Conservation (phyloP, 2,329 filamentous ascomycete genomes). For the Zasmidium angulare region DNA sequence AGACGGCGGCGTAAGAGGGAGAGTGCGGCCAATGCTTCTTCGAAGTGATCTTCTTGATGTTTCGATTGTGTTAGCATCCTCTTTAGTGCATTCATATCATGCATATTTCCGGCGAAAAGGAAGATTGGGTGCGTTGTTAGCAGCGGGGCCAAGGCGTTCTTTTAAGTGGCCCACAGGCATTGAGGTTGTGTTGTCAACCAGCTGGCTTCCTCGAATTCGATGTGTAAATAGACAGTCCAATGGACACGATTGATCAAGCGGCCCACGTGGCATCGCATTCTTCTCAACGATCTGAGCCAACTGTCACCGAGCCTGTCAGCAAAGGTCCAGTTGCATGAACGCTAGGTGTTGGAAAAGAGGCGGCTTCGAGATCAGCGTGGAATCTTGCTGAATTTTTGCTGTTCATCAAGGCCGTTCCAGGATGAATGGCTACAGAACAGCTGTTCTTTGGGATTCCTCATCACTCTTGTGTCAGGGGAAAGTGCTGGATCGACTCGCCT, state of each 20-base stretch:
- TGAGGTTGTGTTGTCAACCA: too few species aligned
- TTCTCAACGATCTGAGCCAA: background rate
- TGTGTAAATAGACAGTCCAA: background rate
- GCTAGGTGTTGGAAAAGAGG: background rate
- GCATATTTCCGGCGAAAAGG: background rate
- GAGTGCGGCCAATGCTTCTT: slow-evolving; percentile 35
- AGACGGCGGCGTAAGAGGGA: slow-evolving; percentile 61
- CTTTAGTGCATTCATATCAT: background rate
- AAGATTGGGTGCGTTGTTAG: background rate
- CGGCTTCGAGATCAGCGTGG: background rate
- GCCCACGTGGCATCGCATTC: background rate
- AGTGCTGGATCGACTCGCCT: background rate
- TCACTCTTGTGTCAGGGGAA: background rate
- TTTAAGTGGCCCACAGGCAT: too few species aligned
- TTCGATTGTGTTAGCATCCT: background rate
- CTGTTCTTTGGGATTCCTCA: background rate
- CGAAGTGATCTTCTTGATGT: slow-evolving; percentile 2
- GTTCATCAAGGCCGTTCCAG: background rate
- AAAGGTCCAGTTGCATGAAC: background rate
- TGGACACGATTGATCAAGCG: background rate
- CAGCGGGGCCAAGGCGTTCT: background rate
- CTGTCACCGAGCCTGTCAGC: too few species aligned
- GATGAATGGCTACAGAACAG: background rate
- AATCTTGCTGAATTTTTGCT: background rate
- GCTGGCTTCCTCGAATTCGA: background rate